Conservation (phyloP, 1,284 basidiomycete genomes). For the Sanghuangporus sanghuang region DNA sequence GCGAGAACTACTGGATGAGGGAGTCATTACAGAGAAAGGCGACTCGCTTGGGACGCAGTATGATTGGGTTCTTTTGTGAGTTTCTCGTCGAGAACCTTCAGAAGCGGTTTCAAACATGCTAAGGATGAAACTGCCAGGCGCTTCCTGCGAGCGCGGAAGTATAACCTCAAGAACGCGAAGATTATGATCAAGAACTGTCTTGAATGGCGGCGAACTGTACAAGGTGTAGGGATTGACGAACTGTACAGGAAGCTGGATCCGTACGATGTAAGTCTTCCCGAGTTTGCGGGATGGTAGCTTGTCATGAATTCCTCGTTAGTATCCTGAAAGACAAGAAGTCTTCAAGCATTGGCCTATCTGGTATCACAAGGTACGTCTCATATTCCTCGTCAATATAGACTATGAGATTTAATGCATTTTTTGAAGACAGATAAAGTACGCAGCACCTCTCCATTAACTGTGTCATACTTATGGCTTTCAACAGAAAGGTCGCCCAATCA, state of each 20-base stretch:
- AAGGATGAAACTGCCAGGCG: no score
- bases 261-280: conserved; percentile 43
- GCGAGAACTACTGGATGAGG: conserved; percentile 14
- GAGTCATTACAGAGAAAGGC: conserved; percentile 13
- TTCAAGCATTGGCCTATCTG: conserved; percentile 71
- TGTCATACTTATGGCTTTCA: not conserved
- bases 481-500: conserved; percentile 63
- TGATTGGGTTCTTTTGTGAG: conserved; percentile 16
- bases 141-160: conserved; percentile 62
- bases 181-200: conserved; percentile 56
- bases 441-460: not conserved
- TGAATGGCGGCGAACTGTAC: conserved; percentile 51
- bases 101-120: not conserved
- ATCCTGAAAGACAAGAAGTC: conserved; percentile 58
- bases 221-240: conserved; percentile 53
- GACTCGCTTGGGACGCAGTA: conserved; percentile 18
- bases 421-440: conserved; percentile 54
- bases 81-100: not conserved
- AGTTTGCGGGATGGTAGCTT: no score
- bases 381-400: not conserved
- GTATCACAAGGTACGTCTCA: conserved; percentile 56
- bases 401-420: not conserved
- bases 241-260: conserved; percentile 52
- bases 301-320: conserved; percentile 34
- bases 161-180: conserved; percentile 47